Percentiles rank a stretch among this genome's conserved stretches.
phyloP scores from a whole-genome alignment of 179 eudicot genomes.

The Beta lomatogona region DNA sequence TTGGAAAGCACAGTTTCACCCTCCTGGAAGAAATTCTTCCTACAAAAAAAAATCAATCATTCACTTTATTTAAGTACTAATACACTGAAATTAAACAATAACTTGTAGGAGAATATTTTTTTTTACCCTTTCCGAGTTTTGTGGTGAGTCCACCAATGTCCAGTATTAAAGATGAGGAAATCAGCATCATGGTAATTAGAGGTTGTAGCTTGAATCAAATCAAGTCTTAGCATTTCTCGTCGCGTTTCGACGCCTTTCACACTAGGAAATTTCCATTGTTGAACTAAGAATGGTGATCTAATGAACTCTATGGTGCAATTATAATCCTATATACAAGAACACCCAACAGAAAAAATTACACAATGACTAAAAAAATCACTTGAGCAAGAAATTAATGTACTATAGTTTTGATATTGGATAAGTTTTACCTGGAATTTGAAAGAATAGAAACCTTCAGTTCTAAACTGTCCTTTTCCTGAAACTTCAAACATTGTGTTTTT shows the following conservation, averaged over 20 bases:
- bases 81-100: no score
- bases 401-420: no score
- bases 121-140: conserved; percentile 52
- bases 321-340: conserved; percentile 43
- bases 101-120: not conserved
- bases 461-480: conserved; percentile 40
- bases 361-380: no score
- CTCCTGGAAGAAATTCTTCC: conserved; percentile 57
- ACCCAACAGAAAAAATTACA: no score
- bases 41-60: conserved; percentile 21
- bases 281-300: conserved; percentile 61
- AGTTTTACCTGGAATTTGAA: conserved; percentile 43
- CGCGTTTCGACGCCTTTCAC: conserved; percentile 28
- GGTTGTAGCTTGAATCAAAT: conserved; percentile 45
- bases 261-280: conserved; percentile 37
- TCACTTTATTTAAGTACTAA: not conserved
- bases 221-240: conserved; percentile 51
- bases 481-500: conserved; percentile 46
- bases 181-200: conserved; percentile 54
- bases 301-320: conserved; percentile 56
- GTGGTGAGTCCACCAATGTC: conserved; percentile 74
- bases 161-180: conserved; percentile 69
- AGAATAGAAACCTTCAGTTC: conserved; percentile 48
- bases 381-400: no score
- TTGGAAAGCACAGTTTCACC: conserved; percentile 44